Evolutionary conservation across 495 filamentous ascomycete species (phyloP).

Genomic region (Hypoxylon lienhwacheense): DNA sequence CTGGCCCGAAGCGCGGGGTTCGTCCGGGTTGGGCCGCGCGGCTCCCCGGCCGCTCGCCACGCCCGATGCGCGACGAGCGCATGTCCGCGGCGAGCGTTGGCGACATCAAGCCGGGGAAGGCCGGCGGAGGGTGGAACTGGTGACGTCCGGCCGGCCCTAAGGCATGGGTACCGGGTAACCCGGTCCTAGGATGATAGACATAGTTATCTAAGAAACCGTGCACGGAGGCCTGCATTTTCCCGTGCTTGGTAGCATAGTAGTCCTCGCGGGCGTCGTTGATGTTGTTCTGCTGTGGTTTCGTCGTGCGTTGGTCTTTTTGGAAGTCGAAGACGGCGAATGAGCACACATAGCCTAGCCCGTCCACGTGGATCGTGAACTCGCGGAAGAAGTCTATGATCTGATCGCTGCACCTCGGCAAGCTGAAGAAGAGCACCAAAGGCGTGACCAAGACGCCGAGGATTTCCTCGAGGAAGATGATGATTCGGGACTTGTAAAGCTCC

Average conservation of each 20-base stretch:
- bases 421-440: constrained; percentile 85
- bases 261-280: constrained; percentile 74
- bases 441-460: constrained; percentile 89
- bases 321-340: constrained; percentile 99
- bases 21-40: constrained; percentile 25
- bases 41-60: constrained; percentile 44
- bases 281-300: constrained; percentile 42
- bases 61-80: constrained; percentile 54
- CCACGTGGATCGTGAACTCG: constrained; percentile 95
- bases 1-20: constrained; percentile 41
- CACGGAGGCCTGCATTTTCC: constrained; percentile 95
- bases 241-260: constrained; percentile 92
- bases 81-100: constrained; percentile 60
- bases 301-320: constrained; percentile 72
- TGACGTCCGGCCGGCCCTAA: constrained; percentile 51
- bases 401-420: constrained; percentile 85
- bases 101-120: constrained; percentile 71
- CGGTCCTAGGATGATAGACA: constrained; percentile 62
- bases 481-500: constrained; percentile 80
- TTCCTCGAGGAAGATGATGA: constrained; percentile 90
- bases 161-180: constrained; percentile 50
- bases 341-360: constrained; percentile 93
- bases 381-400: constrained; percentile 96
- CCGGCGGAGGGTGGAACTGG: constrained; percentile 78
- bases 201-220: constrained; percentile 93